Base-by-base conservation (phyloP, 1,284 basidiomycete genomes). In the Agaricales sp. region DNA sequence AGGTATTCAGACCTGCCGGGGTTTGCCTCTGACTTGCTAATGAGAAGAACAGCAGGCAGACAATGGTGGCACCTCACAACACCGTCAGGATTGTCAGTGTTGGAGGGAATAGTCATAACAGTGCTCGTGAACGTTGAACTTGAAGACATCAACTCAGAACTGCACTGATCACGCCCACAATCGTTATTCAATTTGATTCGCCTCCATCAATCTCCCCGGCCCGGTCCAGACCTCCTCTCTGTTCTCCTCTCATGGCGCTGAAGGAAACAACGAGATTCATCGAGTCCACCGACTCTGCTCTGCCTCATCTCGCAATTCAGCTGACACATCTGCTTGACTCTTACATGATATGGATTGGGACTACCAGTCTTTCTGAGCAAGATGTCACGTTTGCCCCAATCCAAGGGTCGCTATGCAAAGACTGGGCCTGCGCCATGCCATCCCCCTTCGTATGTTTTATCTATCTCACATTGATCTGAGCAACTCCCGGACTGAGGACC, bases 341-440 rank as follows among this genome's bases (percentile, higher is more conserved):
- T 47, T 87, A 85, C 61, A 83, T 92, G 79, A 61, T 92, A 43
- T 92, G 89, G 89, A 70, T 86, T 39, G 87, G 88, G 1, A 69
- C 69, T 4, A 80, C 76, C n/a, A 71, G 74, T 26, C 66, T 63
- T 24, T 54, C 63, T 23, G 63, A 66, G 46, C 75, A 77, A 52
- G 70, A 74, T 50, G 75, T 75, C 22, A 65, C 67, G 39, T 68
- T 63, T 41, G 77, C 76, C 22, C 64, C 73, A 2, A 59, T 64
- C 39, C 66, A 70, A 39, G 87, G 83, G 37, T 69, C 61, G 43
- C 65, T 92, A 43, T 79, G 79, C 54, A 74, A 68, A 50, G 89
- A 92, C 57, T 92, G 89, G 89, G 83, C 84, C 6, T 88, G 83
- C 55, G 87, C 84, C 26, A 91, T 92, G 87, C 87, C 89, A 22